Conservation (phyloP, 371 early-diverging fungal species). For the Blastocladiella emersonii region DNA sequence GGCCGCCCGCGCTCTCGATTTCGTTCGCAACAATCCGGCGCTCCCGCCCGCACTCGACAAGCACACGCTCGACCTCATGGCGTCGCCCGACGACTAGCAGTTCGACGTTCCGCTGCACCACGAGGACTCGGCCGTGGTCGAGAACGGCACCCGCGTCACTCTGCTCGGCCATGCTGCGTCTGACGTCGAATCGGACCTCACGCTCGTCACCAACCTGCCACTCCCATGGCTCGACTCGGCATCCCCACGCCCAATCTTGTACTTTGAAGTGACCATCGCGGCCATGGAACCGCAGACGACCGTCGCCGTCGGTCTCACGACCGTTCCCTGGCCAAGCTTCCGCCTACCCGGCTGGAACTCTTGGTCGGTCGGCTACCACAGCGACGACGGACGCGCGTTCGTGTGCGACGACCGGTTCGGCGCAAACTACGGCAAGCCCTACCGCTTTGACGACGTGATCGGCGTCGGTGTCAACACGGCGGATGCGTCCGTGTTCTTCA, state of each 20-base stretch:
- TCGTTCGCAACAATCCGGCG: not conserved
- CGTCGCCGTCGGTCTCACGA: slow-evolving; percentile 41
- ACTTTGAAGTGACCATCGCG: too few relatives aligned
- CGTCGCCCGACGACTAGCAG: not conserved
- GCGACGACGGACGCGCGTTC: slow-evolving; percentile 44
- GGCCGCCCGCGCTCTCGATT: not conserved
- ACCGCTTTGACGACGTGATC: slow-evolving; percentile 53
- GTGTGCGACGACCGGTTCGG: slow-evolving; percentile 51
- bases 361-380: slow-evolving; percentile 55
- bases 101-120: not conserved
- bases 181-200: not conserved
- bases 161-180: too few relatives aligned
- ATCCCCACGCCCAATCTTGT: slow-evolving; percentile 10
- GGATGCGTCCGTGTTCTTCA: slow-evolving; percentile 49
- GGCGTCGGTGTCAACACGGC: slow-evolving; percentile 63
- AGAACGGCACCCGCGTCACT: too few relatives aligned
- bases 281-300: too few relatives aligned
- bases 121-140: too few relatives aligned
- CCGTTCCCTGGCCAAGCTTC: slow-evolving; percentile 47
- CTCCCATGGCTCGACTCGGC: slow-evolving; percentile 8
- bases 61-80: not conserved
- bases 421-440: slow-evolving; percentile 39
- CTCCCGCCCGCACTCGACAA: too few relatives aligned
- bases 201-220: not conserved
- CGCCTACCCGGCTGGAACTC: slow-evolving; percentile 57